These are phyloP conservation scores for Penicillium sp. DNA, from an alignment of 2,329 filamentous ascomycete genomes.

Conservation along the genomic window DNA sequence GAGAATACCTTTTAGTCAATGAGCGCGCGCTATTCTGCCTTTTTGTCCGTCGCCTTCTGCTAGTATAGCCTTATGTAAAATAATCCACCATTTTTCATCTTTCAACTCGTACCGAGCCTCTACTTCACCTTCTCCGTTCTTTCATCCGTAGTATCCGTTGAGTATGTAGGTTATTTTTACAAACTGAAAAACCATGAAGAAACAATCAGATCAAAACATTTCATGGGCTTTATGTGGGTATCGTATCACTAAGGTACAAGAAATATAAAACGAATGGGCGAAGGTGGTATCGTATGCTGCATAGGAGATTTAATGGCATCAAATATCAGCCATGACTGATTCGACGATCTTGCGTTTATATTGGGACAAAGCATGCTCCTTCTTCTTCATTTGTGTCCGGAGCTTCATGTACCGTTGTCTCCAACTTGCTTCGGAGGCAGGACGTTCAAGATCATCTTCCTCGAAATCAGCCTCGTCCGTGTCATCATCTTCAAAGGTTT, in stretches of 20 bases:
- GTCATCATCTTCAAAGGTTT: slow-evolving; percentile 12
- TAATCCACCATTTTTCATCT: too few relatives aligned
- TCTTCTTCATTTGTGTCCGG: slow-evolving; percentile 39
- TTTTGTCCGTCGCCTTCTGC: too few relatives aligned
- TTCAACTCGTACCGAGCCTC: too few relatives aligned
- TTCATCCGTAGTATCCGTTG: too few relatives aligned
- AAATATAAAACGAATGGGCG: neutral
- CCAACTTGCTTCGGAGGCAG: slow-evolving; percentile 34
- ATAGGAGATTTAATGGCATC: neutral
- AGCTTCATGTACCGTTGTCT: slow-evolving; percentile 41
- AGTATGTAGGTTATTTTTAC: too few relatives aligned
- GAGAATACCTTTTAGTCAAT: too few relatives aligned
- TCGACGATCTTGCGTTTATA: slow-evolving; percentile 45
- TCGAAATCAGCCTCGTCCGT: slow-evolving; percentile 30
- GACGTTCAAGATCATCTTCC: slow-evolving; percentile 24
- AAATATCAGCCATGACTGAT: slow-evolving; percentile 45
- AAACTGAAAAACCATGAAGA: too few relatives aligned
- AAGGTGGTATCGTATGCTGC: too few relatives aligned
- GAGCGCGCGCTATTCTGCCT: too few relatives aligned
- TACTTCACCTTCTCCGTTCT: too few relatives aligned
- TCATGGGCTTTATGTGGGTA: neutral
- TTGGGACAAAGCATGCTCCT: slow-evolving; percentile 37
- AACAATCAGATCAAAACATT: too few relatives aligned
- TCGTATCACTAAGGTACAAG: neutral
- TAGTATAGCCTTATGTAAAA: too few relatives aligned